Conservation (phyloP, 2,329 filamentous ascomycete species). For the Neofusicoccum cordaticola region DNA sequence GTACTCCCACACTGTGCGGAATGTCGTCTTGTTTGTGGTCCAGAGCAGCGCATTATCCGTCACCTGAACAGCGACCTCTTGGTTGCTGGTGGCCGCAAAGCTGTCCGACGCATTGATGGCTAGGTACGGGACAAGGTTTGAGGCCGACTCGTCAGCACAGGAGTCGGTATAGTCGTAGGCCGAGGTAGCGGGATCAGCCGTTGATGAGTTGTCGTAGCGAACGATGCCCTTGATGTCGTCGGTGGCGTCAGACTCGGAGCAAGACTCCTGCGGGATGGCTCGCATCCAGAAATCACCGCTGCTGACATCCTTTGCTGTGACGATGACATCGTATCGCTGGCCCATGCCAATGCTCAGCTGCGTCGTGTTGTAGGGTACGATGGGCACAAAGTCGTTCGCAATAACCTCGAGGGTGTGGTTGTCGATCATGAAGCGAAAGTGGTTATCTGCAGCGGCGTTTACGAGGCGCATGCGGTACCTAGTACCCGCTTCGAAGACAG, state of each 20-base stretch:
- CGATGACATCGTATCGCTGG: conserved; percentile 41
- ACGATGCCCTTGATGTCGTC: conserved; percentile 16
- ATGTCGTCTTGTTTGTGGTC: conserved; percentile 37
- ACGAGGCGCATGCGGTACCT: conserved; percentile 59
- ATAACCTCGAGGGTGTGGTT: conserved; percentile 46
- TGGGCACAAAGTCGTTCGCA: conserved; percentile 43
- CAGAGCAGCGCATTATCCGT: conserved; percentile 35
- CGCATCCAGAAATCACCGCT: conserved; percentile 17
- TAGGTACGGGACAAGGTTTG: conserved; percentile 31
- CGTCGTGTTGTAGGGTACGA: conserved; percentile 33
- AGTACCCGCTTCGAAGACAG: conserved; percentile 44
- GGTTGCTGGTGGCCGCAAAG: neutral
- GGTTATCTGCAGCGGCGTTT: conserved; percentile 46
- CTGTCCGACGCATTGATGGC: neutral
- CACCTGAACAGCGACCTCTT: too few relatives aligned
- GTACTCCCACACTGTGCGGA: conserved; percentile 34
- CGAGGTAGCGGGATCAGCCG: neutral
- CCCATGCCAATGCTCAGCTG: conserved; percentile 34
- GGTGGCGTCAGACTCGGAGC: conserved; percentile 12
- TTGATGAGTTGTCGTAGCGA: conserved; percentile 1
- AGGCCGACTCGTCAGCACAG: conserved; percentile 16
- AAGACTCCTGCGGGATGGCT: conserved; percentile 10
- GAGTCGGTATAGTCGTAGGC: conserved; percentile 14
- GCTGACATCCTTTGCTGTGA: conserved; percentile 30
- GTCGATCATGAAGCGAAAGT: conserved; percentile 33